Base-by-base conservation (phyloP, 208 protist species). In the Trypanosoma platydactyli region DNA sequence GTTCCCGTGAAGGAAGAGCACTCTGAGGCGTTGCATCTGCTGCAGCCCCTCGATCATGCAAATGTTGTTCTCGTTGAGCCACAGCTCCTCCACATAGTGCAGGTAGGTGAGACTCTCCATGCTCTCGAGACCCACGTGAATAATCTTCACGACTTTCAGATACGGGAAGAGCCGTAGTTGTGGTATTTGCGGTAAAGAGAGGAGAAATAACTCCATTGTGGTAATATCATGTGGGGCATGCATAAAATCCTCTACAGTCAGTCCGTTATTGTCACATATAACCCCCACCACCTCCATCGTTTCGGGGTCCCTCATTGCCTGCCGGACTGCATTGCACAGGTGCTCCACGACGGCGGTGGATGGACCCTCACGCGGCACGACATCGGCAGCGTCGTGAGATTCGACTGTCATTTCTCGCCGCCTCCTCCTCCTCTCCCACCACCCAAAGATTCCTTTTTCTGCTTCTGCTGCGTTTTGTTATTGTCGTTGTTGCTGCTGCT, bases 21-120 rank as follows among this genome's bases (percentile, higher is more conserved):
- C 46, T 24, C 77, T 74, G n/a, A 98, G 80, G 52, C 70, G 51
- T 6, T 79, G 73, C 80, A 93, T 89, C 33, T 84, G 78, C 20
- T 86, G 64, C 0, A 96, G 56, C 0, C 89, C 89, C 59, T 94
- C 79, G 22, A 96, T 89, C 13, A 71, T 53, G 6, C 48, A 64
- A 35, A 97, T 86, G 57, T 91, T 70, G 60, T 97, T 97, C 45
- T 97, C 88, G 11, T 79, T 77, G 29, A 98, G 72, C 86, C 92
- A 98, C 56, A 97, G 70, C 66, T 95, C 89, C 64, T 97, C 86
- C 41, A 97, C 76, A 18, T 79, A 50, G 29, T 76, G 66, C 13
- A 97, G 73, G 9, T 62, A 18, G 29, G 78, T 71, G 6, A 98
- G 61, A 67, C 79, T 64, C 33, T 81, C 68, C 64, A 97, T 97